Conservation (phyloP, 345 rosid genomes). For the Clarkia xantiana region DNA sequence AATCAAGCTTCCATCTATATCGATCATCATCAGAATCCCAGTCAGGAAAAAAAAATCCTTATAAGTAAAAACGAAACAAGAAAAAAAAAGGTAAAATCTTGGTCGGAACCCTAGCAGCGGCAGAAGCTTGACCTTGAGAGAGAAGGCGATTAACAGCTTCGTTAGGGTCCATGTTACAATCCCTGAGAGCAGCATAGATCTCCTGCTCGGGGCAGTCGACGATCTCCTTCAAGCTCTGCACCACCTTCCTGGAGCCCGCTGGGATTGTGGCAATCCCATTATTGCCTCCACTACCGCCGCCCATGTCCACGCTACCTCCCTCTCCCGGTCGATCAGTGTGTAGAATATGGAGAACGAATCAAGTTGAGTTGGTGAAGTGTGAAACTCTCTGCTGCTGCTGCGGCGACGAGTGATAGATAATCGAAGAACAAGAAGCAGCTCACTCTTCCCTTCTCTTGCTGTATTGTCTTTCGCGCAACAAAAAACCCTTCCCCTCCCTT, state of each 20-base stretch:
- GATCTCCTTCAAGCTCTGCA: slow-evolving; percentile 88
- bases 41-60: background rate
- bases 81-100: background rate
- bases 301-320: slow-evolving; percentile 17
- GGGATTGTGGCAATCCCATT: slow-evolving; percentile 61
- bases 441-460: no score
- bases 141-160: slow-evolving; percentile 93
- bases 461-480: no score
- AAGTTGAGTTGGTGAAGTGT: background rate
- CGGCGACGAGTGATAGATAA: no score
- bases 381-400: no score
- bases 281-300: slow-evolving; percentile 45
- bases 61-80: background rate
- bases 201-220: slow-evolving; percentile 79
- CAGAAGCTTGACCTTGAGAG: slow-evolving; percentile 46
- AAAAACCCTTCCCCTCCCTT: no score
- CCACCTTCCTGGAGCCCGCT: slow-evolving; percentile 62
- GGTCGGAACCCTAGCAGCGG: background rate
- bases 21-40: background rate
- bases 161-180: slow-evolving; percentile 98
- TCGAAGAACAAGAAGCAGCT: no score
- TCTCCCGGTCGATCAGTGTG: no score
- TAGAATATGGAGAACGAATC: background rate
- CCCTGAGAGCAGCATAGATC: slow-evolving; percentile 95
- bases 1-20: no score